Percentiles rank a stretch among this genome's conserved stretches.
Conservation (phyloP, 139 green algal species). For the Chlorella vulgaris region DNA sequence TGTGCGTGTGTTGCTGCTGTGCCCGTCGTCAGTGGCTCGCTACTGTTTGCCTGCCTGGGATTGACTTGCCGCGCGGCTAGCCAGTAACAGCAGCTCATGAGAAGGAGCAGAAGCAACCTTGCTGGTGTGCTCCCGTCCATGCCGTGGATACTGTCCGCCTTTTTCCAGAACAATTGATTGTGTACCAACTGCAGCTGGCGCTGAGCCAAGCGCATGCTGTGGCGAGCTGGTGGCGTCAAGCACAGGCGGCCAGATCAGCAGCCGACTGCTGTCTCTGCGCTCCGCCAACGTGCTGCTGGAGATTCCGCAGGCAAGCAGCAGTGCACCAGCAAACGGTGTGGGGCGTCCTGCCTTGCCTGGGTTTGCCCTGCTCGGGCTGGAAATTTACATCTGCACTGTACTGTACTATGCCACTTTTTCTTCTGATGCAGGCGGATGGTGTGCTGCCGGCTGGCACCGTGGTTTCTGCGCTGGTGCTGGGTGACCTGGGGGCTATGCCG, state of each 20-base stretch:
- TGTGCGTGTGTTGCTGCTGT: background rate
- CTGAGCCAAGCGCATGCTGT: background rate
- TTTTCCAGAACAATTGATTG: too few relatives aligned
- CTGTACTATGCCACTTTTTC: background rate
- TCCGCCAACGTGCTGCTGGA: conserved; percentile 78
- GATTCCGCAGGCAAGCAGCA: conserved; percentile 54
- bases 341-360: background rate
- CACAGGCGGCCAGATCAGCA: conserved; percentile 96
- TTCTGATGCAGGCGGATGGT: conserved; percentile 39
- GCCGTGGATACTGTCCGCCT: too few relatives aligned
- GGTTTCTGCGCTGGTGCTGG: conserved; percentile 79
- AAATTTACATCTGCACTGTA: background rate
- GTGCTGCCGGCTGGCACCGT: conserved; percentile 55
- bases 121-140: too few relatives aligned
- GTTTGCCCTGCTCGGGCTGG: background rate
- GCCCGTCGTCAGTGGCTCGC: too few relatives aligned
- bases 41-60: too few relatives aligned
- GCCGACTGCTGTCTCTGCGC: conserved; percentile 81
- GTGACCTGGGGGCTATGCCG: conserved; percentile 51
- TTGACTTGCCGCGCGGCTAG: too few relatives aligned
- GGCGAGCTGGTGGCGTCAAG: conserved; percentile 66
- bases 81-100: too few relatives aligned
- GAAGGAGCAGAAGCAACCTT: too few relatives aligned
- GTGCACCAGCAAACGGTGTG: background rate
- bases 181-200: conserved; percentile 10